A percentile compares a stretch with the other conserved stretches of the same genome.
Evolutionary conservation across 2,329 filamentous ascomycete genomes (phyloP).

Genomic region (Achaetomium macrosporum): DNA sequence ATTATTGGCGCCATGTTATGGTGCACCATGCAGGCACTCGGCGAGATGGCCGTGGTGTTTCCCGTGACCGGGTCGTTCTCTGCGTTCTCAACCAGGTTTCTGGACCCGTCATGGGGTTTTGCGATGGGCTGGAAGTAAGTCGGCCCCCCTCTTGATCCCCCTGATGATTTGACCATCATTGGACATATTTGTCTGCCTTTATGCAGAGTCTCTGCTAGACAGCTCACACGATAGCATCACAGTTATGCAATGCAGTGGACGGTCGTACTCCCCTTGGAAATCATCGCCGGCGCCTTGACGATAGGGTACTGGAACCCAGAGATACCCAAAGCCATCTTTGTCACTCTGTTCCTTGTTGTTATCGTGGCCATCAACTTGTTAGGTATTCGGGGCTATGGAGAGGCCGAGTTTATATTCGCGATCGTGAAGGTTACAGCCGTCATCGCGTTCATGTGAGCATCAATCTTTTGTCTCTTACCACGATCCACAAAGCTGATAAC

Average conservation of each 20-base stretch:
- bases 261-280: slow-evolving; percentile 42
- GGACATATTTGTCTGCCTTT: no score
- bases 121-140: slow-evolving; percentile 48
- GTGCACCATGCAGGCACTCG: slow-evolving; percentile 58
- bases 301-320: slow-evolving; percentile 44
- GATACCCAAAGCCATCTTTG: slow-evolving; percentile 41
- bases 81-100: slow-evolving; percentile 50
- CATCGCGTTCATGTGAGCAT: slow-evolving; percentile 26
- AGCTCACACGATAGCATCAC: not conserved
- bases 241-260: slow-evolving; percentile 44
- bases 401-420: slow-evolving; percentile 56
- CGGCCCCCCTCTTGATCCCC: not conserved
- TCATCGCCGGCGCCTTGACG: slow-evolving; percentile 44
- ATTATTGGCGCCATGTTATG: slow-evolving; percentile 84
- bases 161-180: not conserved
- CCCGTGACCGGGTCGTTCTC: slow-evolving; percentile 55
- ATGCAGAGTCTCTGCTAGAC: no score
- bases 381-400: slow-evolving; percentile 49
- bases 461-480: not conserved
- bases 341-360: slow-evolving; percentile 48
- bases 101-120: slow-evolving; percentile 52
- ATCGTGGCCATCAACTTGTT: slow-evolving; percentile 52
- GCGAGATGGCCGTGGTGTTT: slow-evolving; percentile 51
- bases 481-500: not conserved
- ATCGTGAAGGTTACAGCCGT: slow-evolving; percentile 50